Evolutionary conservation across 2,329 filamentous ascomycete species (phyloP).

Genomic region (Sphaerulina musiva): DNA sequence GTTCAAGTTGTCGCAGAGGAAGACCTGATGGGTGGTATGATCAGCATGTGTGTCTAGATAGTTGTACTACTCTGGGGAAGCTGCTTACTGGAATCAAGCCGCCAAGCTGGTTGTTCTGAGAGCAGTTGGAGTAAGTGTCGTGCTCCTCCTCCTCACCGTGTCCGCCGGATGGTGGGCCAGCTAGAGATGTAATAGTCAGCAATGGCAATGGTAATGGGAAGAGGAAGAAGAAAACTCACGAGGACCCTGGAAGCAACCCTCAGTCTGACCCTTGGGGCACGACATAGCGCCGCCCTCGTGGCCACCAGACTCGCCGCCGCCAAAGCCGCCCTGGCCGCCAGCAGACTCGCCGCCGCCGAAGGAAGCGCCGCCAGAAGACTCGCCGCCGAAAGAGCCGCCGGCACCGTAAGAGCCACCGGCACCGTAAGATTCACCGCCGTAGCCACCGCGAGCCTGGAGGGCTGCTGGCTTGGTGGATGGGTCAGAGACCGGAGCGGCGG

Average conservation of each 20-base stretch:
- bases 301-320: background rate
- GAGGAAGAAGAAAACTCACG: background rate
- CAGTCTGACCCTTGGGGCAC: constrained; percentile 1
- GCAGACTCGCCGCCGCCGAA: too few relatives aligned
- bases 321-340: too few relatives aligned
- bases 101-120: background rate
- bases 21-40: background rate
- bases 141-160: background rate
- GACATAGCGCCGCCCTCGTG: background rate
- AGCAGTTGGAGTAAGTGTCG: background rate
- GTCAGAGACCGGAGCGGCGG: constrained; percentile 2
- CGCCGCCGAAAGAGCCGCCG: too few relatives aligned
- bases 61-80: background rate
- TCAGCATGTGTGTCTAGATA: too few relatives aligned
- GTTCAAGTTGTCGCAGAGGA: constrained; percentile 4
- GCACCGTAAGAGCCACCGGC: too few relatives aligned
- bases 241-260: background rate
- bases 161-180: background rate
- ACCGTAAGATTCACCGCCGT: background rate
- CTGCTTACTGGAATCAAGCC: background rate
- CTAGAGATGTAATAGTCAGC: background rate
- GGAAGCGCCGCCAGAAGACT: too few relatives aligned
- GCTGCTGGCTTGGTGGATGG: background rate
- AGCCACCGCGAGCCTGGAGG: background rate
- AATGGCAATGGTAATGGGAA: background rate